These are phyloP conservation scores for Komagataea norvegica DNA, from an alignment of 1,139 yeast genomes.

Conservation along the genomic window DNA sequence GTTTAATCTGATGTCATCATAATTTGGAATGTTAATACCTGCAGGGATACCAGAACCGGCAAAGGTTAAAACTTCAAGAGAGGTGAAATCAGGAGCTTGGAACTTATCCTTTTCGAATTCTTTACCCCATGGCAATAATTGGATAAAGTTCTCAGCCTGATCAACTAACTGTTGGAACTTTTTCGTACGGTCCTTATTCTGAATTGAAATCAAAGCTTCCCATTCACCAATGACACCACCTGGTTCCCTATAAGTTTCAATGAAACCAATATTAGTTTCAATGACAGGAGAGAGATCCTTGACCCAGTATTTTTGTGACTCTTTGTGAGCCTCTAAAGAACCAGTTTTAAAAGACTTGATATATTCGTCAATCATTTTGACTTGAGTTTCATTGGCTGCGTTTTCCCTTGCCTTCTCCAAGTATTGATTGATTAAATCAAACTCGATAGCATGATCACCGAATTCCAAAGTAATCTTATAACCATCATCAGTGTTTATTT, in stretches of 20 bases:
- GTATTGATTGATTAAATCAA: conserved; percentile 51
- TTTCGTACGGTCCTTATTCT: conserved; percentile 78
- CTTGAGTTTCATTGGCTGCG: conserved; percentile 73
- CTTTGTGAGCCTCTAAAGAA: conserved; percentile 78
- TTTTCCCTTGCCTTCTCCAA: conserved; percentile 52
- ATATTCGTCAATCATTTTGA: conserved; percentile 58
- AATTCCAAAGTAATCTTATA: conserved; percentile 49
- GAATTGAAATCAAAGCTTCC: conserved; percentile 93
- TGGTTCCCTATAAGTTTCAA: conserved; percentile 90
- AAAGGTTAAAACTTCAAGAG: conserved; percentile 82
- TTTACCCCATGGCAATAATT: conserved; percentile 69
- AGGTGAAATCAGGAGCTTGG: conserved; percentile 88
- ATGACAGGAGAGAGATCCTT: conserved; percentile 79
- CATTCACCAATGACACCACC: conserved; percentile 91
- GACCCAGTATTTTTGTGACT: conserved; percentile 84
- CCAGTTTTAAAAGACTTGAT: conserved; percentile 73
- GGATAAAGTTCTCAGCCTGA: conserved; percentile 60
- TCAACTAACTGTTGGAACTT: conserved; percentile 68
- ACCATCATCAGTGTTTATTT: conserved; percentile 29
- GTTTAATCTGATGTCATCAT: conserved; percentile 79
- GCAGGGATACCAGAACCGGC: conserved; percentile 91
- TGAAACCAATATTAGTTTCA: conserved; percentile 84
- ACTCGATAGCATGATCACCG: conserved; percentile 74
- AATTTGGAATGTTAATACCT: conserved; percentile 89
- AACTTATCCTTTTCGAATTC: conserved; percentile 78